Evolutionary conservation across 805 yeast species (phyloP).

Genomic region (Helenozyma baotianmanensis): DNA sequence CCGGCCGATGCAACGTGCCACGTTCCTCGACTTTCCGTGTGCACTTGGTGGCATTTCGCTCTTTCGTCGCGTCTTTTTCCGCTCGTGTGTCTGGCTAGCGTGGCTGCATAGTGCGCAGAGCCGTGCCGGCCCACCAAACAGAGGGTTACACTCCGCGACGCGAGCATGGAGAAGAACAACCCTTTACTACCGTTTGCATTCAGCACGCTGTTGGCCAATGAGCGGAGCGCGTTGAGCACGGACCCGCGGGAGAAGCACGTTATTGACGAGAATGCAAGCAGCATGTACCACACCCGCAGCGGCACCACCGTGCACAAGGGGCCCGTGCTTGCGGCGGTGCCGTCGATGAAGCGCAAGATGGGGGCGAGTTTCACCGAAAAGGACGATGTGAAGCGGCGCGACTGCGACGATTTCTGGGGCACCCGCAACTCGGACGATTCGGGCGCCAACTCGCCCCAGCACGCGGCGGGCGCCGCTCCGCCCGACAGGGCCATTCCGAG

Average conservation of each 20-base stretch:
- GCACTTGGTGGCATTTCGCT: too few species aligned
- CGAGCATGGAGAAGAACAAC: slow-evolving; percentile 24
- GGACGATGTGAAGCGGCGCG: slow-evolving; percentile 35
- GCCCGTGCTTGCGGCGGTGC: slow-evolving; percentile 20
- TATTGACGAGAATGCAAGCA: slow-evolving; percentile 42
- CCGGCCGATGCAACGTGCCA: too few species aligned
- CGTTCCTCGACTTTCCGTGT: too few species aligned
- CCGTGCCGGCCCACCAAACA: too few species aligned
- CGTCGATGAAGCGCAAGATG: slow-evolving; percentile 37
- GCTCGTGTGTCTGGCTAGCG: too few species aligned
- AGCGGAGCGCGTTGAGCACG: slow-evolving; percentile 28
- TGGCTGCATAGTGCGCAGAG: too few species aligned
- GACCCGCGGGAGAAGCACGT: slow-evolving; percentile 37
- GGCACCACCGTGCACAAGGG: slow-evolving; percentile 12
- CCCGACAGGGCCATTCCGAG: slow-evolving; percentile 21
- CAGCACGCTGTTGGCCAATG: slow-evolving; percentile 28
- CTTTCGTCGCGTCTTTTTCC: too few species aligned
- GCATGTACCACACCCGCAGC: slow-evolving; percentile 39
- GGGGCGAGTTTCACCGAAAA: slow-evolving; percentile 42
- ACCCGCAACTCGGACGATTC: not conserved
- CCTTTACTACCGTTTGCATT: slow-evolving; percentile 50
- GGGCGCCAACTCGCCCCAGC: not conserved
- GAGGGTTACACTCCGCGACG: too few species aligned
- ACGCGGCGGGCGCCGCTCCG: slow-evolving; percentile 2
- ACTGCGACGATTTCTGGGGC: slow-evolving; percentile 14